Base-by-base conservation (phyloP, 2,329 filamentous ascomycete genomes). In the Paecilomyces variotii region DNA sequence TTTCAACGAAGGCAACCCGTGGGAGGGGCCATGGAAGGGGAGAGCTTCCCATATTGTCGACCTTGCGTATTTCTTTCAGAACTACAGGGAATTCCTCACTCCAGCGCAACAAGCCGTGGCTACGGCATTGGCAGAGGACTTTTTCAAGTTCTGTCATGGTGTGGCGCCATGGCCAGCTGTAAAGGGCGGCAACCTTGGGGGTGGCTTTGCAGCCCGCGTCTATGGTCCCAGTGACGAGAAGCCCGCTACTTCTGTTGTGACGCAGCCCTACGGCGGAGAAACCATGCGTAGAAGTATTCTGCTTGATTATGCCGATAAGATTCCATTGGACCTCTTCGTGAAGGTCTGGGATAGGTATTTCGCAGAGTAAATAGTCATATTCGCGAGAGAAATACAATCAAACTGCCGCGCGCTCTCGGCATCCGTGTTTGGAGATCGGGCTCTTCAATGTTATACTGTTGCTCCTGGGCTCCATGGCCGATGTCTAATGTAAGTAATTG, bases 1-100 rank as follows among this genome's bases (percentile, higher is more conserved):
- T 53, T 79, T 80, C 70, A 79, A 79, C 58, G 78, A 80, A 57
- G 70, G 68, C 0, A 81, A 80, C 59, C 76, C 78, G 0, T 81
- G 76, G 75, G 70, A 76, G 0, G 78, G 78, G 0, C 68, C 68
- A 1, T 76, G 63, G 66, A 72, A 77, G 58, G 76, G 74, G 1
- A 62, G 67, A 26, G 67, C 76, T 0, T 72, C 67, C 0, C 79
- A 81, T 60, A 74, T 80, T n/a, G 68, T 80, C 1, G 79, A 81
- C 34, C 63, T 78, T 11, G 72, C 72, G 0, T 79, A 74, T 53
- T 62, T 81, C 11, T 77, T 79, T 58, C 77, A 79, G 63, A 81
- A 80, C 50, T 79, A 73, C 63, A 74, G 73, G 9, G 72, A 79
- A 19, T 70, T 68, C 50, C 55, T 80, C 45, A 63, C 62, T 0